A percentile compares a stretch with the other conserved stretches of the same genome.
Conservation (phyloP, 2,329 filamentous ascomycete genomes). For the Pyrenochaeta sp. region DNA sequence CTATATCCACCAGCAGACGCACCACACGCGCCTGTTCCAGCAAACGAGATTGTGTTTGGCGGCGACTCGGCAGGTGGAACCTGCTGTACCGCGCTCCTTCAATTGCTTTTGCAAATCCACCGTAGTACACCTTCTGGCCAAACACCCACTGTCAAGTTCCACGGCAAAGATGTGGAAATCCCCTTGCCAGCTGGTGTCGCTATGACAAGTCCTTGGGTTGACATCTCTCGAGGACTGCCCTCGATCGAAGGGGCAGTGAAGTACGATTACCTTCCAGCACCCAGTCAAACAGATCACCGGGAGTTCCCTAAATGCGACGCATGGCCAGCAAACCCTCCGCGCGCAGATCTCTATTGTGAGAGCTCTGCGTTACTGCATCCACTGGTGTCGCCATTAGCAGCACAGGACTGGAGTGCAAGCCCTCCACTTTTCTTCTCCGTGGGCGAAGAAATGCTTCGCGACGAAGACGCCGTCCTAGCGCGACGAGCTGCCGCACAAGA, state of each 20-base stretch:
- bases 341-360: conserved; percentile 59
- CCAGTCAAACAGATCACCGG: conserved; percentile 46
- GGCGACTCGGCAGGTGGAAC: conserved; percentile 83
- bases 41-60: conserved; percentile 73
- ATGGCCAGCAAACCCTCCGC: conserved; percentile 57
- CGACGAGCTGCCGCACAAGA: conserved; percentile 64
- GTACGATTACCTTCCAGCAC: conserved; percentile 71
- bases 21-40: conserved; percentile 70
- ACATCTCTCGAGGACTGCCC: conserved; percentile 71
- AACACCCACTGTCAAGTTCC: conserved; percentile 64
- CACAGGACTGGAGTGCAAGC: conserved; percentile 65
- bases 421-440: conserved; percentile 74
- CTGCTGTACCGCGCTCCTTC: conserved; percentile 71
- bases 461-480: conserved; percentile 71
- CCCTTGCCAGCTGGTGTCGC: conserved; percentile 73
- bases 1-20: conserved; percentile 75
- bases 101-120: conserved; percentile 72
- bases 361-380: conserved; percentile 66
- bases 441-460: conserved; percentile 76
- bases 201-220: conserved; percentile 74
- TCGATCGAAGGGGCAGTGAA: conserved; percentile 61
- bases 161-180: conserved; percentile 65
- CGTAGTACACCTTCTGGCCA: conserved; percentile 52
- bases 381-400: conserved; percentile 70
- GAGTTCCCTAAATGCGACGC: conserved; percentile 58